Base-by-base conservation (phyloP, 2,329 filamentous ascomycete genomes). In the Mollisia scopiformis region DNA sequence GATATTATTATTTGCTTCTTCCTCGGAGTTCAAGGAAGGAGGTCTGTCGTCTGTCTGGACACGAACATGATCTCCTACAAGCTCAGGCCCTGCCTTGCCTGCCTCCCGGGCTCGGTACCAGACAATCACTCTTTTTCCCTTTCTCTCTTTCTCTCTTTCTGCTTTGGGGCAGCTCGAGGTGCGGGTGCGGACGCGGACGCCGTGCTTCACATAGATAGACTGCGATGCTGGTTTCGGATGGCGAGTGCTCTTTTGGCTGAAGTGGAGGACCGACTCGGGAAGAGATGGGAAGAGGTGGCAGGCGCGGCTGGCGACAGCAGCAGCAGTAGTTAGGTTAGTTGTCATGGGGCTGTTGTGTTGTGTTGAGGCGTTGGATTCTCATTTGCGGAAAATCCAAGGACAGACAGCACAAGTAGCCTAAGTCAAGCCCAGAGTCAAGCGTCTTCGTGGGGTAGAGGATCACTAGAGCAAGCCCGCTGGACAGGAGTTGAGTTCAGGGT, bases 381-480 rank as follows among this genome's bases (percentile, higher is more conserved):
- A 55, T 60, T 55, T 56, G 52, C 57, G 51, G 57, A 55, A 53
- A 55, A 55, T 41, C 39, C 19, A 59, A 23, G 16, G 14, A 25
- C 46, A 23, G 27, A 28, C 25, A 27, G 14, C 25, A 5, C 47
- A 16, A 30, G 7, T 23, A 47, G 19, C 3, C 43, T 21, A 13
- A 47, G 43, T n/a, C 6, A n/a, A n/a, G 39, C 39, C 41, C n/a
- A 21, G 41, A 46, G 11, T 13, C 49, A 41, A 46, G 39, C 46
- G 47, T 30, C 55, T 57, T 54, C 58, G 58, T 63, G 58, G 61
- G 61, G 63, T 63, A 63, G 41, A 8, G 23, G 19, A 11, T 11
- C n/a, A 8, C 23, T 30, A n/a, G n/a, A n/a, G n/a, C n/a, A n/a
- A n/a, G n/a, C n/a, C n/a, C n/a, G n/a, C n/a, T n/a, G n/a, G n/a